A percentile compares a stretch with the other conserved stretches of the same genome.
Conservation (phyloP, 257 asterid genomes). For the Plectranthus barbatus region DNA sequence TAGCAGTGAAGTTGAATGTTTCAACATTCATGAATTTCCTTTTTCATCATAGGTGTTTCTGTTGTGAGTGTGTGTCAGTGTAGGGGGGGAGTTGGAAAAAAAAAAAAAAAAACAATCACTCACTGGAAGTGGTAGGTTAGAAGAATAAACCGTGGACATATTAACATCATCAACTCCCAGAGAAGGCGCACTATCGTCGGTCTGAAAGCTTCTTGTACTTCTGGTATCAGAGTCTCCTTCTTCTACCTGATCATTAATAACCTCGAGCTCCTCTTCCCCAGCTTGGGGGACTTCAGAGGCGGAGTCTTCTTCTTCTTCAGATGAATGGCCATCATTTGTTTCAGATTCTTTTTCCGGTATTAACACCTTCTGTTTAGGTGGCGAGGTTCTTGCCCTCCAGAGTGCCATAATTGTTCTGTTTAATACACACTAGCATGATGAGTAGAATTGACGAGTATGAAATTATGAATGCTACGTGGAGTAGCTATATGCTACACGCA, state of each 20-base stretch:
- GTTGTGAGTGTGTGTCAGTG: not conserved
- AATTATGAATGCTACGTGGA: not conserved
- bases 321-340: constrained; percentile 30
- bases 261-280: constrained; percentile 52
- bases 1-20: not conserved
- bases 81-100: not conserved
- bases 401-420: constrained; percentile 88
- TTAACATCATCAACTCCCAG: constrained; percentile 59
- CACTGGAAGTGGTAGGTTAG: constrained; percentile 73
- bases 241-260: constrained; percentile 25
- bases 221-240: constrained; percentile 68
- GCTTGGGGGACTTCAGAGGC: constrained; percentile 33
- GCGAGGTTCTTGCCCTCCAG: constrained; percentile 89
- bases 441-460: not conserved
- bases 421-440: constrained; percentile 7
- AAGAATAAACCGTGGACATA: constrained; percentile 65
- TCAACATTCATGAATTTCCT: not conserved
- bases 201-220: constrained; percentile 36
- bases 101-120: constrained; percentile 35
- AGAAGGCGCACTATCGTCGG: constrained; percentile 60
- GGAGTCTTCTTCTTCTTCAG: constrained; percentile 78
- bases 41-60: not conserved
- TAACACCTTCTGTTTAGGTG: constrained; percentile 84
- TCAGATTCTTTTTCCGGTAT: constrained; percentile 73
- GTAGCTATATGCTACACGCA: not conserved